Evolutionary conservation across 805 yeast species (phyloP), one percentile per base, ranked within the genome.

Genomic region (Candida boidinii): DNA sequence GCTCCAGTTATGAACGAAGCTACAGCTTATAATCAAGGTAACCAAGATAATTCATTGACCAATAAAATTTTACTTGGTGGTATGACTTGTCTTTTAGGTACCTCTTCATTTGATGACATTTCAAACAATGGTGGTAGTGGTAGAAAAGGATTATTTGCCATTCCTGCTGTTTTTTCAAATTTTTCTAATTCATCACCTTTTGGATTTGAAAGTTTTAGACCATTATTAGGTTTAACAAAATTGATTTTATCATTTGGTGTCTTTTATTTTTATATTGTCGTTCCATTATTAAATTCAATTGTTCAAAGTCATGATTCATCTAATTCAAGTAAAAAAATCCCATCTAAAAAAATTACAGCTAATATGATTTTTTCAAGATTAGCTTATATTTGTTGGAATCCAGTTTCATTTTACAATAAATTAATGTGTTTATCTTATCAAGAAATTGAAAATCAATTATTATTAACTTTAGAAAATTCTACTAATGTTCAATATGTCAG

Each of bases 21-120:
- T 33, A 30, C 26, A 26, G 37, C 29, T 28, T 25, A 31, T 20
- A 31, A 31, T 12, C 35, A 37, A 11, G 44, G 41, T 11, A 38
- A 41, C 26, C 35, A 35, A 15, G 23, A 38, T 20, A 28, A 33
- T 18, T 45, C 52, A 13, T 41, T 59, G n/a, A 46, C 66, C 9
- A 69, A 66, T 39, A 76, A 74, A 49, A 46, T 72, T 18, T 49
- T 79, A 28, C 47, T 79, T 39, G 85, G 84, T 12, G 79, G 83
- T 15, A 61, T 77, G 62, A 78, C 81, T 17, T 64, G 76, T 33
- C 64, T 78, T 45, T 65, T 76, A 57, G 84, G 84, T 18, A 67
- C 79, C 3, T 70, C 80, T 1, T 58, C 75, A 30, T 60, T 70
- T 34, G 73, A 71, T 33, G 79, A 74, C 29, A 59, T 65, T 30